A percentile compares a stretch with the other conserved stretches of the same genome.
Evolutionary conservation across 139 green algal species (phyloP).

Genomic region (Edaphochlamys debaryana): DNA sequence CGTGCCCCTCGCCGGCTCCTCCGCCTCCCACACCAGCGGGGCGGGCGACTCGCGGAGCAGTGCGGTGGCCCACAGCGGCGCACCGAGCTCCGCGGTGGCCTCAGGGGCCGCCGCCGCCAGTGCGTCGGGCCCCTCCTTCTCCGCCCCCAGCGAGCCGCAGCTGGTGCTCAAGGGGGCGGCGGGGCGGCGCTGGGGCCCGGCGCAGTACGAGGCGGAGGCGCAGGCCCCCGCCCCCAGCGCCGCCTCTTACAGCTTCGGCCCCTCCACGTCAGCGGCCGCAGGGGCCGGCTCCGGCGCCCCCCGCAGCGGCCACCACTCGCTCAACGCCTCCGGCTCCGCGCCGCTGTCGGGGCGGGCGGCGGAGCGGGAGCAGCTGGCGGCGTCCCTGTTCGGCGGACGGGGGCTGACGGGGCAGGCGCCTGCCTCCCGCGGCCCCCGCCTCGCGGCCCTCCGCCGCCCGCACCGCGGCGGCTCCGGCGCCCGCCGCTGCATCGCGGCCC

Average conservation of each 20-base stretch:
- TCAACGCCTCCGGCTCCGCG: not conserved
- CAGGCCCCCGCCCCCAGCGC: not conserved
- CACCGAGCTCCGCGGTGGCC: not conserved
- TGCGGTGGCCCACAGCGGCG: not conserved
- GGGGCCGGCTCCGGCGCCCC: not conserved
- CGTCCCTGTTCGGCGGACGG: slow-evolving; percentile 59
- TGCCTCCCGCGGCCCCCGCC: not conserved
- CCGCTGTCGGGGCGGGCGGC: not conserved
- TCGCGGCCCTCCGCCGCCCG: not conserved
- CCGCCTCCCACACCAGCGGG: slow-evolving; percentile 21
- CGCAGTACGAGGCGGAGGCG: slow-evolving; percentile 8
- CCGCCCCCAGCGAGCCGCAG: slow-evolving; percentile 1
- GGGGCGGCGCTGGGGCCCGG: slow-evolving; percentile 29
- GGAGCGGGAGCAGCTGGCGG: slow-evolving; percentile 57
- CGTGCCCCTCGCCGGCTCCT: slow-evolving; percentile 14
- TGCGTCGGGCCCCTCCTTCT: too few species aligned
- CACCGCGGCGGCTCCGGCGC: not conserved
- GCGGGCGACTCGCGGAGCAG: slow-evolving; percentile 26
- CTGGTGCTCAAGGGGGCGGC: not conserved
- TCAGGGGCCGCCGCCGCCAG: not conserved
- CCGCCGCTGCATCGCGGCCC: not conserved
- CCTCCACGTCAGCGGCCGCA: too few species aligned
- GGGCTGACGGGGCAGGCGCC: not conserved
- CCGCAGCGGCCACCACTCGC: slow-evolving; percentile 1
- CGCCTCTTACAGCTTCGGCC: too few species aligned